Evolutionary conservation across 345 rosid species (phyloP), one percentile per base, ranked within the genome.

Genomic region (Aquilaria malaccensis): DNA sequence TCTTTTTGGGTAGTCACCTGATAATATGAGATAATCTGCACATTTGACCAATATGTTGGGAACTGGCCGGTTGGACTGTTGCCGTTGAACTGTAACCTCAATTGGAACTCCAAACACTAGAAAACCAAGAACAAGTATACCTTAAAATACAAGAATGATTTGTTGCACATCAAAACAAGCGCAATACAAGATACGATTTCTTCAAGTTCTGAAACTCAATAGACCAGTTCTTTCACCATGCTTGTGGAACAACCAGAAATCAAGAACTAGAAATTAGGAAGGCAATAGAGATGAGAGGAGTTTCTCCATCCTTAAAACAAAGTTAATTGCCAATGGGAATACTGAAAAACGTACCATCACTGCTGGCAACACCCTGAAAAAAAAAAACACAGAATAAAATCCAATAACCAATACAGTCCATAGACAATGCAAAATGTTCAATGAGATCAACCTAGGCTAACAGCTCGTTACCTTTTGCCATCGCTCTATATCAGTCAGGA

Each of bases 291-390:
- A 60, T 47, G 11, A 50, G 22, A 9, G 2, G 32, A 71, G 62
- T 43, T 65, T 37, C 7, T 61, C 49, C 50, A 56, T 48, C 69
- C 64, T 14, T 5, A 56, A 45, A 46, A 66, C 47, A 66, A 29
- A 50, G 49, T 11, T 45, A 50, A 30, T 69, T 51, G 58, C 43
- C 60, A 6, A 9, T 45, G 59, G 10, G 13, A 50, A 65, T 64
- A 52, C 64, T 41, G 59, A 45, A 45, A 61, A 63, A 65, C 82
- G 79, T 78, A 89, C 98, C 91, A 77, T 93, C 98, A 54, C 89
- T 82, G 76, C 97, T 87, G 33, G 98, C 98, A 62, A 93, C 96
- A 72, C 98, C 98, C 98, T 93, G 94, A 72, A 80, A 59, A 72
- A 12, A 46, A 47, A 45, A 66, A 53, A 62, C 30, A 53, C 10